These are phyloP conservation scores for Beauveria australis DNA, from an alignment of 2,329 filamentous ascomycete species.

Conservation along the genomic window DNA sequence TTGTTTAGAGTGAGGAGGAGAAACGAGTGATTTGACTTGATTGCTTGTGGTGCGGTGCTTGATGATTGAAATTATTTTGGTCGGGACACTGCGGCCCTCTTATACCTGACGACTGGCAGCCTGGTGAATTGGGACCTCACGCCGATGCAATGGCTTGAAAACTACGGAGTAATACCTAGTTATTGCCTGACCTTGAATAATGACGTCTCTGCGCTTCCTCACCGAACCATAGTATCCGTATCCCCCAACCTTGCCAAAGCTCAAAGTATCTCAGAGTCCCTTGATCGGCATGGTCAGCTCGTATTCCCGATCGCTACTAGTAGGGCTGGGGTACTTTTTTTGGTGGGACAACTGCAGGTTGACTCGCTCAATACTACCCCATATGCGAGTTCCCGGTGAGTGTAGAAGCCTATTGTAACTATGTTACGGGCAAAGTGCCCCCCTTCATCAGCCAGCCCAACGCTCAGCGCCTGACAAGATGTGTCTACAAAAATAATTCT, in stretches of 20 bases:
- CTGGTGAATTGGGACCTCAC: too few relatives aligned
- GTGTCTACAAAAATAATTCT: too few relatives aligned
- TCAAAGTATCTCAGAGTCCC: neutral
- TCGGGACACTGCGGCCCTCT: neutral
- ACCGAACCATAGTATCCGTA: neutral
- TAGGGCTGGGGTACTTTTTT: neutral
- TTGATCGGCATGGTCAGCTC: neutral
- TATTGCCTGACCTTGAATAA: neutral
- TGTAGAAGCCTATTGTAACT: too few relatives aligned
- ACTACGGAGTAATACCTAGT: too few relatives aligned
- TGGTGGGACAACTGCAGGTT: neutral
- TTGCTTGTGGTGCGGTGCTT: neutral
- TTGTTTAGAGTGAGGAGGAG: neutral
- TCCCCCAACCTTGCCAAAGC: neutral
- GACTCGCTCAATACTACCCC: neutral
- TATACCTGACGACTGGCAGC: neutral
- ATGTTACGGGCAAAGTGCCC: too few relatives aligned
- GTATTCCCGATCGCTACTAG: conserved; percentile 2
- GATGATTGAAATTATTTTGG: neutral
- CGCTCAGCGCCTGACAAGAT: too few relatives aligned
- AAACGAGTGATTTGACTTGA: neutral
- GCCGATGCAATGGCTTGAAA: too few relatives aligned
- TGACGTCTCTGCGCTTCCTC: neutral
- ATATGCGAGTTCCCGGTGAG: too few relatives aligned
- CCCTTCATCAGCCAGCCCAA: too few relatives aligned